Conservation (phyloP, 1,284 basidiomycete genomes). For the Agroathelia rolfsii region DNA sequence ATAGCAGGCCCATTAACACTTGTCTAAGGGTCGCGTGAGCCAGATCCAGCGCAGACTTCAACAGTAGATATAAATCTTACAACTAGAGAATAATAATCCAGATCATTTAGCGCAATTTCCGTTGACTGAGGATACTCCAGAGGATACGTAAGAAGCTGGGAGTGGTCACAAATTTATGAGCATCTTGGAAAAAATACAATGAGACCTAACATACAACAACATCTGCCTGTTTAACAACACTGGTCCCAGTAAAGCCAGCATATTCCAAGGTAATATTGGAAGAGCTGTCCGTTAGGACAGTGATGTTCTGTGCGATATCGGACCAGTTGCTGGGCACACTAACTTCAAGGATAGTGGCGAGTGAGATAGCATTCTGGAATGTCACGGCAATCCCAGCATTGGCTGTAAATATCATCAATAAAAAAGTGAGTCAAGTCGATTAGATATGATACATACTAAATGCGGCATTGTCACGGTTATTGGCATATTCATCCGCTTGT, state of each 20-base stretch:
- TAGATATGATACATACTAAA: slow-evolving; percentile 1
- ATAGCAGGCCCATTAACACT: slow-evolving; percentile 1
- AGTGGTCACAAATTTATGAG: not conserved
- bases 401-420: not conserved
- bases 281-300: slow-evolving; percentile 1
- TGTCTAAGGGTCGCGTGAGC: not conserved
- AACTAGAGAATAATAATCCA: slow-evolving; percentile 4
- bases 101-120: not conserved
- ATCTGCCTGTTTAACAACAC: slow-evolving; percentile 4
- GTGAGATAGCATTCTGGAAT: not conserved
- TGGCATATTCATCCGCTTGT: slow-evolving; percentile 3
- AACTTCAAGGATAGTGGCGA: not conserved
- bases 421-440: not conserved
- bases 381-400: slow-evolving; percentile 3
- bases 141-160: slow-evolving; percentile 2
- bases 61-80: not conserved
- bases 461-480: slow-evolving; percentile 4
- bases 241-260: slow-evolving; percentile 3
- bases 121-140: slow-evolving; percentile 2
- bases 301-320: not conserved
- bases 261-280: slow-evolving; percentile 2
- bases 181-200: too few relatives aligned
- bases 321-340: not conserved
- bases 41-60: too few relatives aligned
- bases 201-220: not conserved